Conservation (phyloP, 176 grass and related monocot genomes). For the Lolium multiflorum region DNA sequence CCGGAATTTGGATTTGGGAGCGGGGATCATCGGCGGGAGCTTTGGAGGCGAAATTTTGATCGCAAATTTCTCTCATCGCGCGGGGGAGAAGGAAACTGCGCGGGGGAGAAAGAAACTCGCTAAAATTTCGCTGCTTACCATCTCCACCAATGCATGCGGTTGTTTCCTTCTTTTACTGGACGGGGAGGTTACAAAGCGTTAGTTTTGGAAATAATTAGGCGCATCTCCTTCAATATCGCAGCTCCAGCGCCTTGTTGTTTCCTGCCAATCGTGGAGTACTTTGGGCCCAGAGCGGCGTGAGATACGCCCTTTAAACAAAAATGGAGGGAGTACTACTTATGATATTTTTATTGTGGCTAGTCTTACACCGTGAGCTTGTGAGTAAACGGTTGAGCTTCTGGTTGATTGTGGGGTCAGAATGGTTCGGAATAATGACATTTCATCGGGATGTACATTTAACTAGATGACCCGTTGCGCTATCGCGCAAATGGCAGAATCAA, state of each 20-base stretch:
- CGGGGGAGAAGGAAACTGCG: not conserved
- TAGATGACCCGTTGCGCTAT: too few relatives aligned
- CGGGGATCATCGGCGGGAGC: not conserved
- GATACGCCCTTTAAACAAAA: not conserved
- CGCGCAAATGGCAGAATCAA: too few relatives aligned
- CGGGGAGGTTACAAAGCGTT: not conserved
- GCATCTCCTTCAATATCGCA: not conserved
- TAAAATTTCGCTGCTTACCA: not conserved
- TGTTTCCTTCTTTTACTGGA: slow-evolving; percentile 7
- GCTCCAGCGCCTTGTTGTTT: not conserved
- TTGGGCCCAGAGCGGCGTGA: not conserved
- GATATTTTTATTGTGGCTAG: too few relatives aligned
- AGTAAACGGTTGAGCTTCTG: too few relatives aligned
- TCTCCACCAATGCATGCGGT: not conserved
- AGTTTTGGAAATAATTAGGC: not conserved
- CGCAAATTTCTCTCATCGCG: not conserved
- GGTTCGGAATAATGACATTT: too few relatives aligned
- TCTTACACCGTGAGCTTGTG: too few relatives aligned
- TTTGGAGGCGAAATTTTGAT: not conserved
- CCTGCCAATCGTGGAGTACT: not conserved
- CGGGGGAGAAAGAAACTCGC: not conserved
- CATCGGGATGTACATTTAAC: too few relatives aligned
- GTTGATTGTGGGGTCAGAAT: too few relatives aligned
- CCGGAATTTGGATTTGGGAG: not conserved
- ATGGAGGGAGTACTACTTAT: too few relatives aligned